A percentile compares a stretch with the other conserved stretches of the same genome.
Conservation (phyloP, 805 yeast genomes). For the Ogataea nitratoaversa region DNA sequence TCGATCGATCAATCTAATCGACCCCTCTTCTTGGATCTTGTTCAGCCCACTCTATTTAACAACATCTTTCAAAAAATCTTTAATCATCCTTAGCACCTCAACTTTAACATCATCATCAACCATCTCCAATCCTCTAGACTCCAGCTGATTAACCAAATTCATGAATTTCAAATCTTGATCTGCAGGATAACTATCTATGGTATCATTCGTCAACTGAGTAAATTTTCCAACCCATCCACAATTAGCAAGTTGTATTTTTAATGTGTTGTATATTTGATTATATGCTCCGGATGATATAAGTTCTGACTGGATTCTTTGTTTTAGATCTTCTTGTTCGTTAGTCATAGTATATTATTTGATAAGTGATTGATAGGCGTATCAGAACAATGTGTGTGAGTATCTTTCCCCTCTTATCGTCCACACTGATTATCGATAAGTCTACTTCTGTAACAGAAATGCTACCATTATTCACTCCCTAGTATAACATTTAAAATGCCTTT, state of each 20-base stretch:
- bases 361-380: no score
- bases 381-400: no score
- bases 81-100: constrained; percentile 55
- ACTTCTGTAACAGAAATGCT: no score
- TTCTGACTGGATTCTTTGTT: constrained; percentile 63
- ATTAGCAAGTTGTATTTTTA: constrained; percentile 63
- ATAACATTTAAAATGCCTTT: no score
- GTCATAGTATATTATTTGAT: background rate
- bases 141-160: constrained; percentile 46
- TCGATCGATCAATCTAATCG: no score
- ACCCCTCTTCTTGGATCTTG: no score
- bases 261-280: constrained; percentile 61
- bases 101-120: constrained; percentile 65
- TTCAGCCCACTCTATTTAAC: no score
- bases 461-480: no score
- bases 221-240: constrained; percentile 87
- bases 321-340: constrained; percentile 29
- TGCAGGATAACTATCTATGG: constrained; percentile 29
- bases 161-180: constrained; percentile 42
- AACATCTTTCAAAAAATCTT: constrained; percentile 50
- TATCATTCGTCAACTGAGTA: constrained; percentile 48
- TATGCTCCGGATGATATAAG: constrained; percentile 77
- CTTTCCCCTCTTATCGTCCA: no score
- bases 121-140: constrained; percentile 62
- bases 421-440: no score